Evolutionary conservation across 2,329 filamentous ascomycete species (phyloP), one percentile per base, ranked within the genome.

Genomic region (Aspergillus sp.): DNA sequence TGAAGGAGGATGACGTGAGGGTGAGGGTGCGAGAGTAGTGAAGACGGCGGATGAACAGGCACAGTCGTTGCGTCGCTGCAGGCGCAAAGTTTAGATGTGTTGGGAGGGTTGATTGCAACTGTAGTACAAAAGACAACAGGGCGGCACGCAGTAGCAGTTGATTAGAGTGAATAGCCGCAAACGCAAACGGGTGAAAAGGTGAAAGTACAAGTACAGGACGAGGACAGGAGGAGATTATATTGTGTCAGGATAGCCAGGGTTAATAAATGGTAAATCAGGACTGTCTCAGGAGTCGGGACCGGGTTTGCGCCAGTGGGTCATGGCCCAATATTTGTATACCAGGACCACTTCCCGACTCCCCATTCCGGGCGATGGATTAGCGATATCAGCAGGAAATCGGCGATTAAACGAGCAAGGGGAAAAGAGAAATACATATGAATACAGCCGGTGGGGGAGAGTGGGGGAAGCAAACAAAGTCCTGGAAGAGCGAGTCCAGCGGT

Each of bases 401-500:
- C 35, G 33, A 56, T 52, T 53, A 53, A 56, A 33, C 21, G 40
- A 49, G 31, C 15, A 41, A 31, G 27, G 35, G 52, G 41, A 55
- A 47, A 24, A 53, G 6, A 23, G 17, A 21, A 45, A 12, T 39
- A 17, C 24, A 53, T 17, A 19, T 37, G 9, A 47, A 43, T 46
- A 54, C 56, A 62, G 61, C 39, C 51, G 52, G 57, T 55, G 62
- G 58, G 62, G 61, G 62, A 54, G 57, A 57, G 61, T 56, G 55
- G 54, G 54, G 52, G 58, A 60, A 51, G 45, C 31, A 57, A 44
- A 48, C 59, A 52, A 50, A 53, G 49, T 50, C 52, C 44, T 47
- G 56, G 43, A 59, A 56, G 52, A 56, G 39, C 54, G 67, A 66
- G 61, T 70, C 70, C 70, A 59, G 51, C 59, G 57, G 64, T 62